Conservation (phyloP, 208 protist genomes). For the Trichomonas tenax region DNA sequence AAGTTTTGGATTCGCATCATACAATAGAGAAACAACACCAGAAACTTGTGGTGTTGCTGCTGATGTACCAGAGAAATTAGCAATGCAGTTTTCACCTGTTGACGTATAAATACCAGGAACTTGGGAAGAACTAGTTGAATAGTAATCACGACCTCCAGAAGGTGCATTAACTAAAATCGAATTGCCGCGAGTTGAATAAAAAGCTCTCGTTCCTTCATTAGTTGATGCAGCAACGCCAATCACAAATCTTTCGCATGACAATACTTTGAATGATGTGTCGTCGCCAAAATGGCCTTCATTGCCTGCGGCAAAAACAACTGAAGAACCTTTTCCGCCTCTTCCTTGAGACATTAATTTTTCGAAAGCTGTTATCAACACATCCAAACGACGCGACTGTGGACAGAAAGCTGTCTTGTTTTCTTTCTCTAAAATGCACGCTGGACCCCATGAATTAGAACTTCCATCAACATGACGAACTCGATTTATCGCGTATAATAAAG, state of each 20-base stretch:
- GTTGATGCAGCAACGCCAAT: not conserved
- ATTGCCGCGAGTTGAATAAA: not conserved
- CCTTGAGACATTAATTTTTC: not conserved
- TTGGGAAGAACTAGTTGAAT: not conserved
- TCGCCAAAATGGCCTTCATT: not conserved
- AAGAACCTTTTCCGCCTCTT: not conserved
- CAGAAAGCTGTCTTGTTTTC: not conserved
- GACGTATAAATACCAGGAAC: not conserved
- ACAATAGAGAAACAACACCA: not conserved
- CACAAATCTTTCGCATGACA: not conserved
- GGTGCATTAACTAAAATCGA: not conserved
- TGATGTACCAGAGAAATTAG: not conserved
- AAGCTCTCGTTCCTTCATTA: not conserved
- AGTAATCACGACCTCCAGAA: not conserved
- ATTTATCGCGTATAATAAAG: not conserved
- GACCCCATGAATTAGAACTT: not conserved
- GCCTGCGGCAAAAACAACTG: not conserved
- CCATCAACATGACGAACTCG: not conserved
- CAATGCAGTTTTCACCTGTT: not conserved
- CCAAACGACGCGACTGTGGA: not conserved
- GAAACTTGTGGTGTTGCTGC: not conserved
- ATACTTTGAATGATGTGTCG: not conserved
- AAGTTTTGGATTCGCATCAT: not conserved
- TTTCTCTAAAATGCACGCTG: not conserved
- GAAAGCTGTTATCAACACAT: not conserved